Conservation (phyloP, 106 monocot genomes). For the Allium cepa region DNA sequence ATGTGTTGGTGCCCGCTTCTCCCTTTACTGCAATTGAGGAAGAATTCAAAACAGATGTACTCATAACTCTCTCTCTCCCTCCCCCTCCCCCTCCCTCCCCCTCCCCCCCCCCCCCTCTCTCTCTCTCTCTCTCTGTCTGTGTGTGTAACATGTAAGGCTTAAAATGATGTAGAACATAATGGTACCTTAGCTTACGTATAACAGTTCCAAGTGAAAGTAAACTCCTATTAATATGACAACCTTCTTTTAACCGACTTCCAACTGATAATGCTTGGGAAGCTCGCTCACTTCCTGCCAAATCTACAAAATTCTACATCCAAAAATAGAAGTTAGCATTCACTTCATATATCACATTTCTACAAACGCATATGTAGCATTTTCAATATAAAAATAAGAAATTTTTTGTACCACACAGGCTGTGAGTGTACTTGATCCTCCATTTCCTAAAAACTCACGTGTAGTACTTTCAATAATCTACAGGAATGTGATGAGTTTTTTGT, state of each 20-base stretch:
- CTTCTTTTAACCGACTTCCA: slow-evolving; percentile 88
- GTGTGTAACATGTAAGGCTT: too few species aligned
- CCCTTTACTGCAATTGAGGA: slow-evolving; percentile 60
- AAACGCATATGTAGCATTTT: too few species aligned
- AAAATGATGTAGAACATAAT: too few species aligned
- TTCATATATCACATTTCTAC: not conserved
- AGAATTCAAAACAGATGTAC: not conserved
- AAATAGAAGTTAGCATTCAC: not conserved
- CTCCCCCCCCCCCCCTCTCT: too few species aligned
- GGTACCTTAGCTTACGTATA: slow-evolving; percentile 86
- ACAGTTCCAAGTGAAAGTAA: slow-evolving; percentile 89
- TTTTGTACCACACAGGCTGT: slow-evolving; percentile 79
- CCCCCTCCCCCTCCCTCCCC: too few species aligned
- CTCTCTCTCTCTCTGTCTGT: too few species aligned
- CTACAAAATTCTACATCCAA: slow-evolving; percentile 85
- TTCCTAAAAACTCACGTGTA: slow-evolving; percentile 74
- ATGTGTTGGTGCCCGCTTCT: slow-evolving; percentile 57
- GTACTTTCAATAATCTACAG: slow-evolving; percentile 93
- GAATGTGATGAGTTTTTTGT: not conserved
- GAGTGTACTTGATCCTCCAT: slow-evolving; percentile 64
- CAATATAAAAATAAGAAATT: not conserved
- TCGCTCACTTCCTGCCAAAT: slow-evolving; percentile 96
- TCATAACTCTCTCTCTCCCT: too few species aligned
- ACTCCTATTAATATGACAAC: slow-evolving; percentile 97
- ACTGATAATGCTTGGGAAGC: slow-evolving; percentile 82